Percentiles rank a stretch among this genome's conserved stretches.
Conservation (phyloP, 2,329 filamentous ascomycete genomes). For the Botryosphaeria dothidea region DNA sequence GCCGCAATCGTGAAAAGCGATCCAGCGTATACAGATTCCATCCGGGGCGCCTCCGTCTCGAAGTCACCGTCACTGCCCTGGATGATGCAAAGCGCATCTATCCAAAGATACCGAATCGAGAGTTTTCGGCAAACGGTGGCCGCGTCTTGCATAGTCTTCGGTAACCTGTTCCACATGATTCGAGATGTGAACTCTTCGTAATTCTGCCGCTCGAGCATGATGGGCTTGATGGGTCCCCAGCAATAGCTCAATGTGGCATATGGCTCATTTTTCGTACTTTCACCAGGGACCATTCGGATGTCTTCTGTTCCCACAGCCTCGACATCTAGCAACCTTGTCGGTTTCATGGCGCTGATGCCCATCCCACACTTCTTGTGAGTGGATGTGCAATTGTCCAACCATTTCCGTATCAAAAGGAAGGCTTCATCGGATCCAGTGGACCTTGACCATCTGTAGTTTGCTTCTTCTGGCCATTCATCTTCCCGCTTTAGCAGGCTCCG, state of each 20-base stretch:
- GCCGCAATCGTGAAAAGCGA: slow-evolving; percentile 35
- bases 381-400: no score
- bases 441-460: no score
- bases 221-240: neutral
- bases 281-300: neutral
- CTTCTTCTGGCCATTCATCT: no score
- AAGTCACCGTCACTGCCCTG: slow-evolving; percentile 36
- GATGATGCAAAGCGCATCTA: slow-evolving; percentile 37
- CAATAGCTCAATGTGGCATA: slow-evolving; percentile 15
- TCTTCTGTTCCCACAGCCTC: neutral
- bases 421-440: no score
- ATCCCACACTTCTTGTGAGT: no score
- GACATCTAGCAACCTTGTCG: no score
- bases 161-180: neutral
- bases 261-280: neutral
- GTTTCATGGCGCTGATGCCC: no score
- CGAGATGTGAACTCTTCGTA: neutral
- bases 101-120: slow-evolving; percentile 37
- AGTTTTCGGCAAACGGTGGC: slow-evolving; percentile 35
- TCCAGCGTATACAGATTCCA: slow-evolving; percentile 37
- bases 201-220: neutral
- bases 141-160: slow-evolving; percentile 25
- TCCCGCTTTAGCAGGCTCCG: no score
- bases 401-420: no score
- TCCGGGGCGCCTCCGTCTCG: slow-evolving; percentile 36